Base-by-base conservation (phyloP, 2,329 filamentous ascomycete species). In the Plectosphaerella cucumerina region DNA sequence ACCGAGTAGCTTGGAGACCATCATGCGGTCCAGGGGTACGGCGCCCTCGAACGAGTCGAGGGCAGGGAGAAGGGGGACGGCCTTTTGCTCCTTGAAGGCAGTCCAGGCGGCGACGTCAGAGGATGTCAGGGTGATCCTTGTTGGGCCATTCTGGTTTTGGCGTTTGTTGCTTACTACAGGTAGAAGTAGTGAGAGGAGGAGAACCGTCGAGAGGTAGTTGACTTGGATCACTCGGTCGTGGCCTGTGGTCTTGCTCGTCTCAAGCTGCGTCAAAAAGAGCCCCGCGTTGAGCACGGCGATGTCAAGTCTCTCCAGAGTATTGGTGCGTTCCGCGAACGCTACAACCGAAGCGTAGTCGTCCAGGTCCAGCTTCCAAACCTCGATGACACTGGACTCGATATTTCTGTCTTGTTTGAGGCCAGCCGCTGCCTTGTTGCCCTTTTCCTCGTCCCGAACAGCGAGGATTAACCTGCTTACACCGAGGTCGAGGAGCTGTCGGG, bases 191-290 rank as follows among this genome's bases (percentile, higher is more conserved):
- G 78, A 58, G 0, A 67, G 68, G 1, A 82, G 63, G 1, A 82
- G 60, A 8, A 75, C 68, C 0, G 75, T 81, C 18, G 68, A 73
- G 50, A 82, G 66, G n/a, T 78, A 77, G 53, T 82, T 82, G 42
- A 75, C 70, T 0, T 76, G 77, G 41, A 82, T 59, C 3, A 65
- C 71, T 26, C 64, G 62, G 55, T 82, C 78, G 1, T 68, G 61
- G 4, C 18, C 20, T 0, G 70, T 73, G 0, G 61, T 57, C 6
- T 62, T 52, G 23, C 60, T 48, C 12, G 55, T 33, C 9, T 52
- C 46, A 14, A 55, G 56, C 10, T 26, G 72, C 53, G 50, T 53
- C 8, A 31, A 11, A 9, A 41, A 49, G 20, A 60, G 14, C 0
- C 70, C 62, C 1, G 63, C 62, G 47, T 63, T 76, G 14, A 70